Base-by-base conservation (phyloP, 2,329 filamentous ascomycete species). In the Drechslera avenae region DNA sequence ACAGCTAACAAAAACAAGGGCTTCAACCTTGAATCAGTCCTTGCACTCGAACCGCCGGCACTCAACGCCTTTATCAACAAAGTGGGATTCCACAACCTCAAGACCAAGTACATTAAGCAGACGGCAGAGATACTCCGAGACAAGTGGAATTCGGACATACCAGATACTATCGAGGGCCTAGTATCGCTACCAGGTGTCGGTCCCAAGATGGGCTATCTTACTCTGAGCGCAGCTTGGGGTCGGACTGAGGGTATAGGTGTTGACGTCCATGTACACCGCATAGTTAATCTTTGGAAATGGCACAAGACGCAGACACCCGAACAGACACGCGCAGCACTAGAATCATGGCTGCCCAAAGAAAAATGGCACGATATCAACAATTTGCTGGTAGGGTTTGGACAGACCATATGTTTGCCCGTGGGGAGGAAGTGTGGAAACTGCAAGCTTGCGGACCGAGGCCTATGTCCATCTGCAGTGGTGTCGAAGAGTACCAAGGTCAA, bases 261-360 rank as follows among this genome's bases (percentile, higher is more conserved):
- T 40, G 92, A 97, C 72, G 91, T 96, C 4, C 92, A 97, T 74
- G 92, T 97, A 3, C 92, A 96, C 75, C 88, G 92, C 47, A 95
- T 97, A 74, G 93, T 91, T 43, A 96, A 96, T 75, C 79, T 96
- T 21, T 96, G 91, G 91, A 89, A 90, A 3, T 97, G 92, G 92
- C 85, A 95, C 71, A 85, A 84, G 71, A 93, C 88, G 2, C 86
- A 85, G 63, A 88, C 79, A 10, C 92, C 92, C 0, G 92, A 97
- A 76, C 88, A 90, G 70, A 96, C 92, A 23, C 81, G 92, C 35
- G 76, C 80, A 46, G 84, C 85, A 28, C 78, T 97, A 51, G 84
- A 97, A 76, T 80, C 80, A 13, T 97, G 92, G 92, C 77, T 97
- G 63, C 92, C 92, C 2, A 82, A 75, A 52, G 90, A 96, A 42